phyloP scores from a whole-genome alignment of 192 early-diverging fungal genomes.

The Nowakowskiella sp. region DNA sequence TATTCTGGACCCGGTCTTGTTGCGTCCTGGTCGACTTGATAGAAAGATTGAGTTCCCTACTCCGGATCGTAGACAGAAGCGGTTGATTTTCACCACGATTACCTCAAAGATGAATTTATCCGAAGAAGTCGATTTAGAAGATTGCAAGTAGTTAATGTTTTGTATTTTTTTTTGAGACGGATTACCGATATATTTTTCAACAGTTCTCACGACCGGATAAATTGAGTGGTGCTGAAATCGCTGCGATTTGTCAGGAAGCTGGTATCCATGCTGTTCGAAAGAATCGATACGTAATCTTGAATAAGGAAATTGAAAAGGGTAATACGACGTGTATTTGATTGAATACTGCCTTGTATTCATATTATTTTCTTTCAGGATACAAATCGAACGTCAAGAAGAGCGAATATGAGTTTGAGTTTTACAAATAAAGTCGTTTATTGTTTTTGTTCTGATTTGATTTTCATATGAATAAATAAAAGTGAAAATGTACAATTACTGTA shows the following conservation, averaged over 20 bases:
- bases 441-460: too few species aligned
- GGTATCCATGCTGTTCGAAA: conserved; percentile 98
- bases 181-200: not conserved
- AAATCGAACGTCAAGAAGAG: conserved; percentile 91
- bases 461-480: too few species aligned
- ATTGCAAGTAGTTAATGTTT: conserved; percentile 55
- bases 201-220: conserved; percentile 95
- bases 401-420: conserved; percentile 94
- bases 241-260: conserved; percentile 95
- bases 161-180: conserved; percentile 1
- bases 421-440: conserved; percentile 81
- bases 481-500: too few species aligned
- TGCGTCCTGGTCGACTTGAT: conserved; percentile 94
- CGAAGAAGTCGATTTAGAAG: conserved; percentile 97
- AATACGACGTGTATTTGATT: conserved; percentile 11
- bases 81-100: conserved; percentile 92
- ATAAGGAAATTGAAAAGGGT: conserved; percentile 94
- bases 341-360: conserved; percentile 5
- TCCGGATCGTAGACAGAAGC: conserved; percentile 94
- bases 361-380: conserved; percentile 42
- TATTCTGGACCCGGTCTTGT: conserved; percentile 90
- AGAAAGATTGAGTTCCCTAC: conserved; percentile 99
- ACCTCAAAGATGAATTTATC: conserved; percentile 95
- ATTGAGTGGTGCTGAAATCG: conserved; percentile 93
- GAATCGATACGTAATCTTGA: conserved; percentile 91